Evolutionary conservation across 2,329 filamentous ascomycete genomes (phyloP).

Genomic region (Iodosphaeria phyllophila): DNA sequence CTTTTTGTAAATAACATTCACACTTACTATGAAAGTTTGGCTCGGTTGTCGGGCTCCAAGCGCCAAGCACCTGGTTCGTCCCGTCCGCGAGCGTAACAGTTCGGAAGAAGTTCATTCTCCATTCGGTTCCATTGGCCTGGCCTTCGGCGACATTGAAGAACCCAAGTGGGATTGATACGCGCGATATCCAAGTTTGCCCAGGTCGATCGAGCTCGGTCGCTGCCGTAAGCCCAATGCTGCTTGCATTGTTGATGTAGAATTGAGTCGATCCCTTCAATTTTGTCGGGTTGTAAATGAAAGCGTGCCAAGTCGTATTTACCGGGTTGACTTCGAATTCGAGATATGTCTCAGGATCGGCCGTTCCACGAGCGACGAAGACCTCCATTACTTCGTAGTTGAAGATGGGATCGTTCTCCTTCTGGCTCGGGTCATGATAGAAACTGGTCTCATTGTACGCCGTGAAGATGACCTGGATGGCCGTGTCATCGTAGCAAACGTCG

Average conservation of each 20-base stretch:
- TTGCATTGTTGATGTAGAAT: conserved; percentile 20
- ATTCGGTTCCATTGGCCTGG: conserved; percentile 21
- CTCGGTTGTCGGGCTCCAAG: conserved; percentile 24
- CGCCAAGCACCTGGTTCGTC: conserved; percentile 23
- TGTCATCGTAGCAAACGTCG: conserved; percentile 25
- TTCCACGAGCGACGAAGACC: conserved; percentile 25
- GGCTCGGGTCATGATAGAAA: conserved; percentile 24
- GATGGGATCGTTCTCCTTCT: conserved; percentile 25
- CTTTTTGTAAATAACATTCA: no score
- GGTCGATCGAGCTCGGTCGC: conserved; percentile 18
- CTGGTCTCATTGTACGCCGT: conserved; percentile 24
- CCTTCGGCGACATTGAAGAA: conserved; percentile 28
- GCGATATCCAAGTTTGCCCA: conserved; percentile 20
- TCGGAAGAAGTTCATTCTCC: conserved; percentile 34
- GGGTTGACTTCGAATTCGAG: conserved; percentile 31
- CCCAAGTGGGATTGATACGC: conserved; percentile 22
- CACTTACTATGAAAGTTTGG: conserved; percentile 30
- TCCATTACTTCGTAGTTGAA: conserved; percentile 32
- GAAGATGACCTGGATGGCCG: conserved; percentile 20
- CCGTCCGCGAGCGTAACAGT: conserved; percentile 23
- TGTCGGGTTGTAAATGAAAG: conserved; percentile 30
- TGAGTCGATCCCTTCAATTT: conserved; percentile 22
- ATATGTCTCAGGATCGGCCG: conserved; percentile 26
- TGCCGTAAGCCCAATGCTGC: conserved; percentile 21
- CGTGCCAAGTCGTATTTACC: conserved; percentile 30